phyloP scores from a whole-genome alignment of 2,329 filamentous ascomycete genomes.

The Stagonosporopsis chrysanthemi region DNA sequence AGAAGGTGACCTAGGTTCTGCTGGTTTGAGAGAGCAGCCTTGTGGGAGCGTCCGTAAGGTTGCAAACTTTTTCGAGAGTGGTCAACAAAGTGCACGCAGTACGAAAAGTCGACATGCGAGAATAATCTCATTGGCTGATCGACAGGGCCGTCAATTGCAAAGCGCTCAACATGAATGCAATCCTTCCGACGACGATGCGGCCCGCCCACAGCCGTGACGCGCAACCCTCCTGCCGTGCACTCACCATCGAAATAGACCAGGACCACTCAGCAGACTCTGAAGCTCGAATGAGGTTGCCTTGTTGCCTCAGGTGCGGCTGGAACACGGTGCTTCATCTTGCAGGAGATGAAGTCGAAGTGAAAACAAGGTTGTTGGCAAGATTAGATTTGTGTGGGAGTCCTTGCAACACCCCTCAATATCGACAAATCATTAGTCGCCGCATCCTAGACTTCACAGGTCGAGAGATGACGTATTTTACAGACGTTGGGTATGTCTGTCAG shows the following conservation, averaged over 20 bases:
- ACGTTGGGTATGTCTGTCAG: neutral
- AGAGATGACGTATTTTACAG: constrained; percentile 31
- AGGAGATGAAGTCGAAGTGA: constrained; percentile 31
- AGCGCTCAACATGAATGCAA: constrained; percentile 5
- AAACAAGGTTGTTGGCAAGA: constrained; percentile 27
- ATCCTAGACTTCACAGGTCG: constrained; percentile 19
- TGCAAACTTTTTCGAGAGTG: neutral
- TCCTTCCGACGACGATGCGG: constrained; percentile 8
- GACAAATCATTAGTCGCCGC: constrained; percentile 13
- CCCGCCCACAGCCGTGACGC: constrained; percentile 16
- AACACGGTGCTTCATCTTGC: constrained; percentile 31
- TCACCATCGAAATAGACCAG: constrained; percentile 19
- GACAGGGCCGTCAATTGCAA: neutral
- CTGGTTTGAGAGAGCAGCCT: neutral
- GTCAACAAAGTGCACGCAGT: neutral
- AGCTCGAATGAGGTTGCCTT: constrained; percentile 6
- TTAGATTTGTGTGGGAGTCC: constrained; percentile 24
- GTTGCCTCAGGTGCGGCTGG: constrained; percentile 25
- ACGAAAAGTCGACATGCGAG: constrained; percentile 3
- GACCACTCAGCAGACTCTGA: constrained; percentile 14
- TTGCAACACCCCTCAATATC: constrained; percentile 26
- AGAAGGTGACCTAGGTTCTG: neutral
- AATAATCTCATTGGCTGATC: constrained; percentile 2
- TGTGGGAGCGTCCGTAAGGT: neutral
- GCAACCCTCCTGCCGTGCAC: constrained; percentile 12